Conservation (phyloP, 352 stramenopile genomes). For the Saprolegnia diclina region DNA sequence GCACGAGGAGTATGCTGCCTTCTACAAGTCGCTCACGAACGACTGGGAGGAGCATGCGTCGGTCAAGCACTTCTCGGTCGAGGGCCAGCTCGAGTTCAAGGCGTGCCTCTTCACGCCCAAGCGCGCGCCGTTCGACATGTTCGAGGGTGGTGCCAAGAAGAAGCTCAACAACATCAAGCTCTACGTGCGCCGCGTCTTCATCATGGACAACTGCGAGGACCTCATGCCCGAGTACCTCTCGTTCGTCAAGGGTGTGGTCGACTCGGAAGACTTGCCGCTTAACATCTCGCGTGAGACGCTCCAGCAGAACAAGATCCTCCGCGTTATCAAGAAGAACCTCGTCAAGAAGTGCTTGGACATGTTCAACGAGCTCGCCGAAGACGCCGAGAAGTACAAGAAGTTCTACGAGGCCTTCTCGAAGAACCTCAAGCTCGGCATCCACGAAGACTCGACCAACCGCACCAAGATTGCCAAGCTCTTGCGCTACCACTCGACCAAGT, state of each 20-base stretch:
- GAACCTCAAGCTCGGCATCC: constrained; percentile 99
- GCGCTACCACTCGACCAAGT: constrained; percentile 98
- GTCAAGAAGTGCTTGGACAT: constrained; percentile 99
- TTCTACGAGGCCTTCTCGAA: constrained; percentile 99
- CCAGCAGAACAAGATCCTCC: constrained; percentile 99
- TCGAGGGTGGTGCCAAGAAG: constrained; percentile 98
- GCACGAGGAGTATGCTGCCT: constrained; percentile 98
- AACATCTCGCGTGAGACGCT: constrained; percentile 99
- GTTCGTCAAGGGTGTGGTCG: constrained; percentile 99
- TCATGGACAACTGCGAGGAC: constrained; percentile 99
- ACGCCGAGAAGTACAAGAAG: constrained; percentile 97
- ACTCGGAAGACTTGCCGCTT: constrained; percentile 98
- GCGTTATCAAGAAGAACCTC: constrained; percentile 99
- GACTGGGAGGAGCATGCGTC: constrained; percentile 98
- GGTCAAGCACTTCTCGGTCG: constrained; percentile 99
- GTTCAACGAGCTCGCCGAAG: constrained; percentile 98
- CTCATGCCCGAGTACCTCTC: constrained; percentile 99
- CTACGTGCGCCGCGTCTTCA: constrained; percentile 99
- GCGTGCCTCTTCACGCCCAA: constrained; percentile 98
- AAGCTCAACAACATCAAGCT: constrained; percentile 99
- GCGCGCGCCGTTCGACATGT: constrained; percentile 99
- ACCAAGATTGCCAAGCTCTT: constrained; percentile 99
- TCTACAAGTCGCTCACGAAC: constrained; percentile 99
- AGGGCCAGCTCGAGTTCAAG: constrained; percentile 99
- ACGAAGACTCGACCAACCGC: constrained; percentile 99